Base-by-base conservation (phyloP, 1,284 basidiomycete species). In the Earliella scabrosa region DNA sequence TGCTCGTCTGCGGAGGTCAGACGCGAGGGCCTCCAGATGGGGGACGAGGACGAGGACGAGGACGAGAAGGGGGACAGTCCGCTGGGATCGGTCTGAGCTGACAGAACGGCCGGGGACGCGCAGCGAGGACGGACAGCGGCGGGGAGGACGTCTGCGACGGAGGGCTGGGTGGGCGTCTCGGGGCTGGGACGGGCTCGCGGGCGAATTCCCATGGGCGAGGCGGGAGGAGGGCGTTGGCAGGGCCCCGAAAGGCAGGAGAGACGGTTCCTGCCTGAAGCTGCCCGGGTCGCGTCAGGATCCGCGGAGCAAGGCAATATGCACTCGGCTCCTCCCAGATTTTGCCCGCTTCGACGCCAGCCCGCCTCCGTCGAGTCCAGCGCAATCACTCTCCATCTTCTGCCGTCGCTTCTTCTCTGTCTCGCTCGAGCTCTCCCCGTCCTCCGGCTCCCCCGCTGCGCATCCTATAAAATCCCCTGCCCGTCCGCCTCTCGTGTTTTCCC, bases 271-370 rank as follows among this genome's bases (percentile, higher is more conserved):
- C 56, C 60, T 49, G 54, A 58, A 58, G 27, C 29, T 36, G 45
- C 27, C n/a, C 27, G 35, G 43, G n/a, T 56, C 60, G 47, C 34
- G 54, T 26, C 39, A 40, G 56, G 60, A 61, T 61, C 60, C 60
- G 60, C 60, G 56, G 50, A 35, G 23, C 39, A 34, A 14, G 27
- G 46, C 34, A 50, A 49, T 52, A 41, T 36, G 44, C 23, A 11
- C 26, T 29, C 13, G 49, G n/a, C 45, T 32, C 32, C 27, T 44
- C 8, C 34, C 49, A 45, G 18, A 16, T 45, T 36, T 13, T 13
- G 13, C 29, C 29, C 34, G 32, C 45, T 24, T 27, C 45, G 9
- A 23, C 21, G 13, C 14, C 20, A n/a, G 18, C 18, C 34, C 20
- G 32, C 11, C 21, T 36, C 13, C 32, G 13, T 13, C 21, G 16